Evolutionary conservation across 345 rosid species (phyloP).

Genomic region (Bruguiera parviflora): DNA sequence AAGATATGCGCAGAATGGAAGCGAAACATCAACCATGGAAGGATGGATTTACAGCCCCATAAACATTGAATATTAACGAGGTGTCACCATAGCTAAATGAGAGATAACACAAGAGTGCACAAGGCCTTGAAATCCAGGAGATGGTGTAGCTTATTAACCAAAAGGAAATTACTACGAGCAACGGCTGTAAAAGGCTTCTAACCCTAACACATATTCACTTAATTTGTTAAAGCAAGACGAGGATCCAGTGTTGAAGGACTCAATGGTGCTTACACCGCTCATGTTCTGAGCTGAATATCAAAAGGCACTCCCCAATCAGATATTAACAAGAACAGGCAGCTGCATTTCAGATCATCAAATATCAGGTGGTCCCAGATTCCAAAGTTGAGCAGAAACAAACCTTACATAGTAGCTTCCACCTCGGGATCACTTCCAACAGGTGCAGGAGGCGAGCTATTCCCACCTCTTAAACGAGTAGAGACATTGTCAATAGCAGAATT

Average conservation of each 20-base stretch:
- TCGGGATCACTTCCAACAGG: conserved; percentile 56
- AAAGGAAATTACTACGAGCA: not conserved
- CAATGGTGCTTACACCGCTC: not conserved
- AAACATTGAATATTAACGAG: too few species aligned
- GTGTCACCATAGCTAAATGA: too few species aligned
- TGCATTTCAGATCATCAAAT: conserved; percentile 1
- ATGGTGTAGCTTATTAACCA: not conserved
- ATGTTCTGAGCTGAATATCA: not conserved
- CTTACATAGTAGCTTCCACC: conserved; percentile 60
- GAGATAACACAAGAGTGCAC: too few species aligned
- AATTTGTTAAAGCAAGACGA: not conserved
- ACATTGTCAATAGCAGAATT: conserved; percentile 89
- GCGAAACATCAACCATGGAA: too few species aligned
- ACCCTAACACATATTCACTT: not conserved
- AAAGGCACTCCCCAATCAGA: conserved; percentile 1
- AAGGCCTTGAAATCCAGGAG: too few species aligned
- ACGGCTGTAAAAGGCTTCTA: not conserved
- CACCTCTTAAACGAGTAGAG: conserved; percentile 82
- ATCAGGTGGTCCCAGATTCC: not conserved
- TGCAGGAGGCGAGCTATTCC: conserved; percentile 38
- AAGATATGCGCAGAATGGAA: too few species aligned
- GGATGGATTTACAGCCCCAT: too few species aligned
- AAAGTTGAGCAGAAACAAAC: not conserved
- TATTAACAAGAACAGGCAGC: not conserved
- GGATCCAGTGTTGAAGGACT: not conserved